Evolutionary conservation across 2,329 filamentous ascomycete species (phyloP), one percentile per base, ranked within the genome.

Genomic region (Harringtonia aguacate): DNA sequence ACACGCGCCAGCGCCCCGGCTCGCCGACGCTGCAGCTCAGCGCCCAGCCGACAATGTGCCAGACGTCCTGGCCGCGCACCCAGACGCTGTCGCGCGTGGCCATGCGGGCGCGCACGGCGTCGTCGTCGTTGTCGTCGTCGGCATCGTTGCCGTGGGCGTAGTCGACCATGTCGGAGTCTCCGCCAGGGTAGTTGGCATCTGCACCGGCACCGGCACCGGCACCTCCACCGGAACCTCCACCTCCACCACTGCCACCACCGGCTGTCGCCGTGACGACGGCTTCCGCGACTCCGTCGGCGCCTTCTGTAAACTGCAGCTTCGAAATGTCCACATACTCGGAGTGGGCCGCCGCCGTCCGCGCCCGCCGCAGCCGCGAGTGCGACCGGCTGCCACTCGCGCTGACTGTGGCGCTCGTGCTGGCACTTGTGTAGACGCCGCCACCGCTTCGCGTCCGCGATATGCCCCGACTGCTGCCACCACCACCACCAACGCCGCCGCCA

Each of bases 31-130:
- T 89, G 64, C 90, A 97, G 58, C 90, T 92, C 60, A 97, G 88
- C 0, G 86, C 84, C 92, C 92, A 97, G 4, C 90, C 92, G 0
- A 92, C 73, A 0, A 86, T 76, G 35, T 80, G 75, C 87, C 92
- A 98, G 55, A 97, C 94, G 57, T 94, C 86, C 48, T 85, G 79
- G 1, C 83, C 85, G n/a, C 77, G 74, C 15, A 66, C 67, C 77
- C 85, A 95, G 2, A 95, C 50, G 27, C 83, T 81, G 36, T 78
- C 71, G 14, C 73, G 66, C 41, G 76, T 74, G 2, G 81, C 80
- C 46, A 87, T 68, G 10, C 71, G 68, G 8, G 76, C 70, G 35
- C 69, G 66, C 30, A 88, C 63, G 10, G 66, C 63, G 37, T 73
- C 73, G 1, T 68, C 67, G 2, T 52, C 57, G 34, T 71, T 65